Evolutionary conservation across 2,329 filamentous ascomycete genomes (phyloP).

Genomic region (Sclerotinia trifoliorum): DNA sequence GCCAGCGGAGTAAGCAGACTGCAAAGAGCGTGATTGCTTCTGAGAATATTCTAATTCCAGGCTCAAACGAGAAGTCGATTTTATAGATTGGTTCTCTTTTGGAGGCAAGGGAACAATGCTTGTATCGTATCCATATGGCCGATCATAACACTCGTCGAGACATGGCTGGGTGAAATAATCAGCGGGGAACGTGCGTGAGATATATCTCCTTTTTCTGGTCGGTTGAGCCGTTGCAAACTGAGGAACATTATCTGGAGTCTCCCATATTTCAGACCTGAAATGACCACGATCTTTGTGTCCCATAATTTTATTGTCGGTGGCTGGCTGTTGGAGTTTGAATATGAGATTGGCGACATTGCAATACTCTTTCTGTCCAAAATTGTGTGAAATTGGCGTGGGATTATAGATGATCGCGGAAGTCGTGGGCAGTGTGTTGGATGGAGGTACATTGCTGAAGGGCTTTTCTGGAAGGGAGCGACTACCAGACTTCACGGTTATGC

Average conservation of each 20-base stretch:
- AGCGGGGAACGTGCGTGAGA: conserved; percentile 10
- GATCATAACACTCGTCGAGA: conserved; percentile 1
- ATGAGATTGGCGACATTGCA: not conserved
- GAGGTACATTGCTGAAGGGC: not conserved
- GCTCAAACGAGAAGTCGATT: not conserved
- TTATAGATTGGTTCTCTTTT: too few relatives aligned
- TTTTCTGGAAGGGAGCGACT: not conserved
- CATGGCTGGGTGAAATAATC: not conserved
- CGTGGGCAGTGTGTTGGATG: not conserved
- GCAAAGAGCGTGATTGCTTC: not conserved
- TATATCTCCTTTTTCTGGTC: not conserved
- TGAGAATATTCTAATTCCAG: not conserved
- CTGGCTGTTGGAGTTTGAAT: not conserved
- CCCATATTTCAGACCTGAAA: not conserved
- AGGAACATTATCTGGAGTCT: not conserved
- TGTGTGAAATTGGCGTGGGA: not conserved
- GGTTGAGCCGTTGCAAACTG: not conserved
- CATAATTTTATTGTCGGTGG: too few relatives aligned
- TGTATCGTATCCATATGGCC: conserved; percentile 1
- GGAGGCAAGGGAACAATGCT: not conserved
- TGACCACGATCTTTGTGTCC: not conserved
- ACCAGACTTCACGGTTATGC: not conserved
- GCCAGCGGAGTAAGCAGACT: not conserved
- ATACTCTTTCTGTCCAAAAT: not conserved
- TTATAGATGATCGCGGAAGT: too few relatives aligned